phyloP scores from a whole-genome alignment of 108 stramenopile genomes.

The Seminavis robusta region DNA sequence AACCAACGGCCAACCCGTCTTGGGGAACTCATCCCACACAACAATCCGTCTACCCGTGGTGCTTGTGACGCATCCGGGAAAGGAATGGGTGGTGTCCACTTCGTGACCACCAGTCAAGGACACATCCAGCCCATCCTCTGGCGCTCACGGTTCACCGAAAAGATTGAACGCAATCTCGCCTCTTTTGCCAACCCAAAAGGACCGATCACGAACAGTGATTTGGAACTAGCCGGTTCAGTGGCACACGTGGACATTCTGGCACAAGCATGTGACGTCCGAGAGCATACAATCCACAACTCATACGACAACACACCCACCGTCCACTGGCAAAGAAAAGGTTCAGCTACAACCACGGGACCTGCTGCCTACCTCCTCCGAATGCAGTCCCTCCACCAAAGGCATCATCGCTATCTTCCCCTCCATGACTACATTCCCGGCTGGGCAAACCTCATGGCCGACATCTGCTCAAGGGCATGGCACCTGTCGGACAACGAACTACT shows the following conservation, averaged over 20 bases:
- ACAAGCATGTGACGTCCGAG: slow-evolving; percentile 5
- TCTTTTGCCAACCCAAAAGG: slow-evolving; percentile 6
- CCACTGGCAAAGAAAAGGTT: slow-evolving; percentile 7
- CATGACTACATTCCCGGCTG: slow-evolving; percentile 4
- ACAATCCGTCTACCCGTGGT: slow-evolving; percentile 12
- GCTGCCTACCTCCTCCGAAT: slow-evolving; percentile 12
- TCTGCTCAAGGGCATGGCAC: slow-evolving; percentile 14
- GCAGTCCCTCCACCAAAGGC: slow-evolving; percentile 2
- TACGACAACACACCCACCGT: slow-evolving; percentile 9
- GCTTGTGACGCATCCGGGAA: slow-evolving; percentile 26
- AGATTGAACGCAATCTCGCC: not conserved
- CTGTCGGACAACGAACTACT: slow-evolving; percentile 3
- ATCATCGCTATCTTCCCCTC: slow-evolving; percentile 5
- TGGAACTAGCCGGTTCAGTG: slow-evolving; percentile 11
- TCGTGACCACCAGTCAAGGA: not conserved
- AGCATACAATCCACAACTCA: not conserved
- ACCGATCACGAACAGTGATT: slow-evolving; percentile 15
- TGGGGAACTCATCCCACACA: slow-evolving; percentile 27
- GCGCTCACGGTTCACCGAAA: not conserved
- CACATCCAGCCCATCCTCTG: slow-evolving; percentile 7
- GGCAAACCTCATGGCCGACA: slow-evolving; percentile 35
- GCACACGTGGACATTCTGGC: slow-evolving; percentile 19
- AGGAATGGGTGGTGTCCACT: slow-evolving; percentile 1
- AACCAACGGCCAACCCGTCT: slow-evolving; percentile 19
- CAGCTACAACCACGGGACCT: not conserved